Evolutionary conservation across 2,329 filamentous ascomycete species (phyloP), one percentile per base, ranked within the genome.

Genomic region (Aspergillus sojae): DNA sequence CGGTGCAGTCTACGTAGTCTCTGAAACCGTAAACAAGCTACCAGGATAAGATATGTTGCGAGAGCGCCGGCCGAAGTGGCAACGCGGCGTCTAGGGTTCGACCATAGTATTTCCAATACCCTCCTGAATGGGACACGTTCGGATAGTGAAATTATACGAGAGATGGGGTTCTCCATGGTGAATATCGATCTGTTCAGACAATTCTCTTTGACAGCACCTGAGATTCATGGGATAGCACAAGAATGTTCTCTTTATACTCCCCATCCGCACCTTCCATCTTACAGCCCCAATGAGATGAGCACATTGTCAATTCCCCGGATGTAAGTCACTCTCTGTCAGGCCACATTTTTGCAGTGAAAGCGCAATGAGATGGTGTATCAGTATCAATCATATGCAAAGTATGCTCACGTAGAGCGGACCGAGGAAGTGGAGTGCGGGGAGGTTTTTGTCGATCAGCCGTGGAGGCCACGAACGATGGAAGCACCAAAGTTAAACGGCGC

Each of bases 1-100:
- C 72, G 69, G 45, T 79, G 73, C 21, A 81, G 74, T 12, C 66
- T 67, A 43, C 77, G 72, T 21, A 79, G 70, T 41, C 74, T 65
- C 34, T 65, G 72, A 60, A 73, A 76, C 39, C 75, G 69, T 7
- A 77, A 53, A 7, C 64, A 66, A 11, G 65, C 68, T n/a, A 67
- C 67, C 12, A 75, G 56, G 5, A 65, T 46, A 1, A 73, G 62
- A 54, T 77, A 77, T 19, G 61, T 55, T 4, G 58, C 57, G 1
- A 65, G 28, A 4, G 64, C 2, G 11, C 53, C 60, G 16, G 58
- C 64, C 12, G 50, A 45, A 16, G 58, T 55, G 6, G 58, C 57
- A 4, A 67, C 14, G 1, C 65, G 64, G n/a, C 53, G 54, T 41
- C n/a, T 58, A 7, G 60, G 52, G 16, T 57, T 52, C 9, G 36